These are phyloP conservation scores for Schrenkiella parvula DNA, from an alignment of 345 rosid genomes.

Conservation along the genomic window DNA sequence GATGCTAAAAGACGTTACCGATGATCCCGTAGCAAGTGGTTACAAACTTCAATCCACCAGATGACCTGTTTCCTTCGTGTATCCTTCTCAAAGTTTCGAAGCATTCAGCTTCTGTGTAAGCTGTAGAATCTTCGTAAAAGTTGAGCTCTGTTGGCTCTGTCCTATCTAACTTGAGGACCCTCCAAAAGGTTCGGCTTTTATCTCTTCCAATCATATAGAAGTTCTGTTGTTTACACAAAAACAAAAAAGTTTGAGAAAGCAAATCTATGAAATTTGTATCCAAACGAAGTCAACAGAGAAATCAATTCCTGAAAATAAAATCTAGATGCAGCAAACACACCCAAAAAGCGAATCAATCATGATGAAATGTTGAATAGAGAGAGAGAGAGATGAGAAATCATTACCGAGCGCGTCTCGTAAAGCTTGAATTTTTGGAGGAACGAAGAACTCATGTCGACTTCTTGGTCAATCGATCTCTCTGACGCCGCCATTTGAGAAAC, in stretches of 20 bases:
- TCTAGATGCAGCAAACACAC: not conserved
- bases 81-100: conserved; percentile 59
- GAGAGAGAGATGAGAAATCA: not conserved
- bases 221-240: conserved; percentile 41
- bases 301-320: not conserved
- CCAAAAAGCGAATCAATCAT: not conserved
- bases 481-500: conserved; percentile 33
- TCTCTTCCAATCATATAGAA: conserved; percentile 89
- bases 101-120: conserved; percentile 68
- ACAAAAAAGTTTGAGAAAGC: not conserved
- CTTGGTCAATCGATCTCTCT: conserved; percentile 31
- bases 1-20: conserved; percentile 39
- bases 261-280: not conserved
- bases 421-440: conserved; percentile 80
- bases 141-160: conserved; percentile 60
- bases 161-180: conserved; percentile 80
- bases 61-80: conserved; percentile 72
- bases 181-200: conserved; percentile 61
- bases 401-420: conserved; percentile 87
- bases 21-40: conserved; percentile 81
- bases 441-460: conserved; percentile 30
- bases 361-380: not conserved
- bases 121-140: conserved; percentile 58
- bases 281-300: not conserved
- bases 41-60: conserved; percentile 84